Evolutionary conservation across 2,329 filamentous ascomycete species (phyloP), one percentile per base, ranked within the genome.

Genomic region (Colletotrichum lentis): DNA sequence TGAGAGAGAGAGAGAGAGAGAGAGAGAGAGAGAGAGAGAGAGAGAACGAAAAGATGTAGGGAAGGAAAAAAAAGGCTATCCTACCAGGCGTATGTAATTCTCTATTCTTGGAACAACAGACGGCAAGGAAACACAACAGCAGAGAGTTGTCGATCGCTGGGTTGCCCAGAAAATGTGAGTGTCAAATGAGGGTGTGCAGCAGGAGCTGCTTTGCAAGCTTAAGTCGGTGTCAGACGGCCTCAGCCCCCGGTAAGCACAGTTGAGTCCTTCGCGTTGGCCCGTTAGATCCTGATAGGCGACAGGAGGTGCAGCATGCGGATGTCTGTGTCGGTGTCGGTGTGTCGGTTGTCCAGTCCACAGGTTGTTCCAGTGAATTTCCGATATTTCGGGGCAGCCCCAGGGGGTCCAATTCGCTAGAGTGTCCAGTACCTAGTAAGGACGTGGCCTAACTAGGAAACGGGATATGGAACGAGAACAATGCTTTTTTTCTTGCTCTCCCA

Each of bases 301-400:
- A 18, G 31, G 31, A 31, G n/a, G 10, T 18, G 10, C 27, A 53
- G 50, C 37, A 37, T 52, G 31, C 27, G 12, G 24, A 46, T 27
- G 31, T 31, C 7, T 50, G 35, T 44, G n/a, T 63, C 39, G 46
- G 60, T 63, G 65, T 65, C 61, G 65, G 65, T 68, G 65, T 68
- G 65, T 65, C 65, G 65, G 65, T 68, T 68, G 65, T 65, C 65
- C 61, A 64, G 64, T 67, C 64, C 55, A 57, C 62, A 53, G 65
- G 63, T 62, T 58, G 63, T 62, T 64, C 44, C 64, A 64, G 44
- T 58, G 65, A 68, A 68, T 60, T 64, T 68, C 62, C 62, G 65
- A 68, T 68, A 65, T 55, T 65, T 68, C 37, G 65, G 64, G 64
- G 60, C 62, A 49, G 56, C 61, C 56, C 5, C 65, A 68, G 55